Base-by-base conservation (phyloP, 257 asterid species). In the Nicotiana obtusifolia region DNA sequence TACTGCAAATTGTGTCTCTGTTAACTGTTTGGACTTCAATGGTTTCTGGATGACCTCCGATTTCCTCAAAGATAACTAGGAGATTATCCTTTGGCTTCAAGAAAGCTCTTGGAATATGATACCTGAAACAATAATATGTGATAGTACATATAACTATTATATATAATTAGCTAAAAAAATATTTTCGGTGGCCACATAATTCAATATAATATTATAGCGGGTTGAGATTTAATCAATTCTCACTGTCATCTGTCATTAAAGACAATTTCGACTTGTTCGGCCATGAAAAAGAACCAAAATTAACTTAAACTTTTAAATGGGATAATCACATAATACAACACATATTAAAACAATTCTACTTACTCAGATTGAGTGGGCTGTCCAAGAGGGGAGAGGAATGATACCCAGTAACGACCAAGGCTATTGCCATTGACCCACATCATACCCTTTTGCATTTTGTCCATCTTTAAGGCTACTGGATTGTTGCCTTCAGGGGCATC, bases 391-490 rank as follows among this genome's bases (percentile, higher is more conserved):
- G 97, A 91, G 64, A 88, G 88, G 85, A 87, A 94, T 20, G 98
- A 93, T 1, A 87, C 87, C 99, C 99, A 96, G 47, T 93, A 96
- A 6, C 99, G 97, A 3, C 99, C 99, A 2, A 96, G 86, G 89
- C 84, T 92, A 59, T 9, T 80, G 8, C 98, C 99, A 5, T 96
- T 96, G 11, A 96, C 90, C 99, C 99, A 96, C 0, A 92, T 33
- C 97, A 92, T 87, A 2, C 99, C 99, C 87, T 94, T 96, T 4
- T 88, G 84, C 99, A 96, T 96, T 49, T 87, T 83, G 6, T 84
- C 75, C 98, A 93, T 90, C 10, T 83, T 85, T 22, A 96, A 3
- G 0, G 94, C 97, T 5, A 96, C 92, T 0, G 99, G 99, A 41
- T 83, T 82, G 0, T 64, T 75, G 2, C 98, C 98, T 83, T 86